phyloP scores from a whole-genome alignment of 2,329 filamentous ascomycete species.

The Fusarium solani-melongenae region DNA sequence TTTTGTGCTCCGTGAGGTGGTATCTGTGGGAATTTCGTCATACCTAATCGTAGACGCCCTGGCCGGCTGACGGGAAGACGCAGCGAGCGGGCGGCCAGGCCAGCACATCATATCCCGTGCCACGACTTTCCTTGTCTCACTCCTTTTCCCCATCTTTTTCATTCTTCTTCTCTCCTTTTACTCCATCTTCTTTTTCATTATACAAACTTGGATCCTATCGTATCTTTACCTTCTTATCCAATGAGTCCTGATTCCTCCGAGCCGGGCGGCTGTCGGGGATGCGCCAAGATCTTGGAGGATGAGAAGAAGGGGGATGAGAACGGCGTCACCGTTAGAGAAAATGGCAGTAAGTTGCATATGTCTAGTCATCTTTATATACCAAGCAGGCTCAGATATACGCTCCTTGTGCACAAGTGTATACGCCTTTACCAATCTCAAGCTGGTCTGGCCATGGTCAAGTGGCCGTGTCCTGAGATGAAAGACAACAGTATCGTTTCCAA shows the following conservation, averaged over 20 bases:
- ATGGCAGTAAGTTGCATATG: slow-evolving; percentile 15
- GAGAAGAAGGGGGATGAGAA: slow-evolving; percentile 23
- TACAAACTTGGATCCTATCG: background rate
- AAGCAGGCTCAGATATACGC: background rate
- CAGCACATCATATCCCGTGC: slow-evolving; percentile 19
- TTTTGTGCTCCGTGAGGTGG: slow-evolving; percentile 5
- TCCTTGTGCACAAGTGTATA: background rate
- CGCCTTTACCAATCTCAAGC: too few species aligned
- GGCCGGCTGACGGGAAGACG: slow-evolving; percentile 3
- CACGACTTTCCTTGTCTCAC: slow-evolving; percentile 10
- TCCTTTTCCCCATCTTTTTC: background rate
- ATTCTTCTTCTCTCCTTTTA: background rate
- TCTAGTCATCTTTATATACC: background rate
- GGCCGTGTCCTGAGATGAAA: fast-evolving
- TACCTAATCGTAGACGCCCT: background rate
- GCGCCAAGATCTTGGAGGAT: slow-evolving; percentile 38
- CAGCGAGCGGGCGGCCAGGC: background rate
- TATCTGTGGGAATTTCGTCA: slow-evolving; percentile 2
- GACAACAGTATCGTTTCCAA: too few species aligned
- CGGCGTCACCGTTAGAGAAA: background rate
- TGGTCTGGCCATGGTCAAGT: background rate
- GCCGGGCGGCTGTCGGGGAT: slow-evolving; percentile 30
- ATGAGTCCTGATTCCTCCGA: slow-evolving; percentile 14
- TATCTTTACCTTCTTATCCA: background rate
- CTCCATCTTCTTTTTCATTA: background rate